Percentiles rank a stretch among this genome's conserved stretches.
Evolutionary conservation across 768 basidiomycete species (phyloP).

Genomic region (Amanita exitialis): DNA sequence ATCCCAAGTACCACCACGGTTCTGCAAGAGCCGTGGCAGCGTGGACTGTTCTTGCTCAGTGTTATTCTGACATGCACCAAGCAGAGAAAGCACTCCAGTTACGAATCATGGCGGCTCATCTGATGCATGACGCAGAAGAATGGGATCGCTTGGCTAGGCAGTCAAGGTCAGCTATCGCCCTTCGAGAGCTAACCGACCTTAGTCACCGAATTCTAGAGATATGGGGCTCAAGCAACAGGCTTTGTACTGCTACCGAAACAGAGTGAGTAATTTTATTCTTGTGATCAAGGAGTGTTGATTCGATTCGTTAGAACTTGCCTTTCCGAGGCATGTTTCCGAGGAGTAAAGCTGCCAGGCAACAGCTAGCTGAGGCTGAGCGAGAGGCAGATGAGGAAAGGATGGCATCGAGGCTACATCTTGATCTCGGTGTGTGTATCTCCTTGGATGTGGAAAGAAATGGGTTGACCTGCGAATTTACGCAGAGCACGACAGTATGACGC

Average conservation of each 20-base stretch:
- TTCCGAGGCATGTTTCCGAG: slow-evolving; percentile 67
- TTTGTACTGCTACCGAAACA: slow-evolving; percentile 83
- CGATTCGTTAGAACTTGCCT: slow-evolving; percentile 29
- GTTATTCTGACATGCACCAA: slow-evolving; percentile 67
- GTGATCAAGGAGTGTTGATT: not conserved
- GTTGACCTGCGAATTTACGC: not conserved
- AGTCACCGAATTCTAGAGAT: slow-evolving; percentile 28
- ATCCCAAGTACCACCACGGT: too few species aligned
- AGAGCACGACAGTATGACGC: slow-evolving; percentile 51
- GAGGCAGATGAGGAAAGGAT: slow-evolving; percentile 64
- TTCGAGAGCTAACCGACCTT: not conserved
- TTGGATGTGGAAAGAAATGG: not conserved
- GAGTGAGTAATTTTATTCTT: slow-evolving; percentile 33
- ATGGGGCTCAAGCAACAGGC: slow-evolving; percentile 76
- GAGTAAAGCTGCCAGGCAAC: slow-evolving; percentile 24
- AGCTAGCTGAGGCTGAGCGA: slow-evolving; percentile 20
- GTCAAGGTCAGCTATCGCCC: slow-evolving; percentile 40
- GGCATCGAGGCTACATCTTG: slow-evolving; percentile 67
- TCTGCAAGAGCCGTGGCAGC: slow-evolving; percentile 69
- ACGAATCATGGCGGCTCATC: slow-evolving; percentile 84
- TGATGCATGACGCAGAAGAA: slow-evolving; percentile 73
- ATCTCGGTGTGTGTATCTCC: slow-evolving; percentile 43
- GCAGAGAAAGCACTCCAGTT: slow-evolving; percentile 67
- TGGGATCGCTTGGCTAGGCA: slow-evolving; percentile 78
- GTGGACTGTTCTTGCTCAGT: slow-evolving; percentile 84